A percentile compares a stretch with the other conserved stretches of the same genome.
Conservation (phyloP, 257 asterid genomes). For the Galeopsis tetrahit region DNA sequence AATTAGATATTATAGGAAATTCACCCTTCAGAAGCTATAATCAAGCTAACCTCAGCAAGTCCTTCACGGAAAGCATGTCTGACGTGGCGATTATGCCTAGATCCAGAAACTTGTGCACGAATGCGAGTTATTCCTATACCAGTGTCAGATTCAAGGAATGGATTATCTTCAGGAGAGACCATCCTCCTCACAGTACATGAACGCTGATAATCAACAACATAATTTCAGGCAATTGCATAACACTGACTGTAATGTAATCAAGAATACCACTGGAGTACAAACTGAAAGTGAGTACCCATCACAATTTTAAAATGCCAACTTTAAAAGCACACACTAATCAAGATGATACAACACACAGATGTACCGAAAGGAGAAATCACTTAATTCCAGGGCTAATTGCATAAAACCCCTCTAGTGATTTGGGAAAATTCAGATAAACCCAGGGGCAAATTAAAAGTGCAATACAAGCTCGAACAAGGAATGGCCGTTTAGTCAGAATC, state of each 20-base stretch:
- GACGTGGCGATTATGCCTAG: constrained; percentile 49
- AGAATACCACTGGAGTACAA: not conserved
- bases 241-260: not conserved
- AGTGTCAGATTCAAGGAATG: constrained; percentile 47
- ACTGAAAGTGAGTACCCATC: not conserved
- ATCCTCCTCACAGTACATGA: constrained; percentile 48
- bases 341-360: too few relatives aligned
- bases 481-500: not conserved
- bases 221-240: constrained; percentile 21
- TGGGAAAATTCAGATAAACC: not conserved
- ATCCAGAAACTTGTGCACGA: constrained; percentile 41
- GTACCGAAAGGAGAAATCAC: not conserved
- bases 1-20: not conserved
- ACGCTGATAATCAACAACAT: constrained; percentile 42
- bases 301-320: not conserved
- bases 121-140: constrained; percentile 38
- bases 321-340: constrained; percentile 8
- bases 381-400: not conserved
- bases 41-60: constrained; percentile 54
- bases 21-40: not conserved
- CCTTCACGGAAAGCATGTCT: constrained; percentile 57
- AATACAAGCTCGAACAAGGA: not conserved
- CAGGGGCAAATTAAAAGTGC: not conserved
- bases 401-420: too few relatives aligned
- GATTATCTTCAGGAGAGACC: constrained; percentile 52